A percentile compares a stretch with the other conserved stretches of the same genome.
phyloP scores from a whole-genome alignment of 495 filamentous ascomycete species.

The Hypoxylon fuscum region DNA sequence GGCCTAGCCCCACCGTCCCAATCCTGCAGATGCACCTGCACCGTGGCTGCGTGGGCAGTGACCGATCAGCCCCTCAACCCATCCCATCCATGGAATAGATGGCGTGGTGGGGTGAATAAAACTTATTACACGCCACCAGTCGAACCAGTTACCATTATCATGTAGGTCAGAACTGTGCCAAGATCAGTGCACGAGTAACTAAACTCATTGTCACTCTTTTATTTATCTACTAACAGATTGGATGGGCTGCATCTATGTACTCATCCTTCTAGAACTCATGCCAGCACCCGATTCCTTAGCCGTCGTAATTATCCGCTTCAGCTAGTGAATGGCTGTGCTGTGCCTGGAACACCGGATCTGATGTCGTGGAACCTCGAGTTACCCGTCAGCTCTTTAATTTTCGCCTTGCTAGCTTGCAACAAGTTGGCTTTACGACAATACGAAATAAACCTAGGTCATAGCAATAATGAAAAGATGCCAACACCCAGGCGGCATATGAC shows the following conservation, averaged over 20 bases:
- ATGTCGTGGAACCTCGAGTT: constrained; percentile 28
- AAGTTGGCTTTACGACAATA: constrained; percentile 4
- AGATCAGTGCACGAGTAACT: not conserved
- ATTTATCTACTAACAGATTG: constrained; percentile 25
- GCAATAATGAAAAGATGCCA: not conserved
- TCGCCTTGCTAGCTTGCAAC: constrained; percentile 8
- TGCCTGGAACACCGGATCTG: too few species aligned
- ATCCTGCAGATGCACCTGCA: not conserved
- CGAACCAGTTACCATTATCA: constrained; percentile 21
- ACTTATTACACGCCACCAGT: constrained; percentile 22
- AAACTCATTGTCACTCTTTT: constrained; percentile 2
- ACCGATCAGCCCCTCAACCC: not conserved
- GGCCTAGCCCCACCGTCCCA: constrained; percentile 16
- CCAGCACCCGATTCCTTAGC: too few species aligned
- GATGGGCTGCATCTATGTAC: constrained; percentile 5
- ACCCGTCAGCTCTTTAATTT: not conserved
- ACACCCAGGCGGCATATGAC: not conserved
- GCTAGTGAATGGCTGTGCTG: too few species aligned
- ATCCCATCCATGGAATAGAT: not conserved
- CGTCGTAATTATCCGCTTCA: too few species aligned
- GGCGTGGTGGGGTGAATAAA: constrained; percentile 19
- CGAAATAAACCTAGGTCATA: not conserved
- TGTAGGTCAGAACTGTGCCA: constrained; percentile 2
- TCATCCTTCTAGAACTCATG: too few species aligned
- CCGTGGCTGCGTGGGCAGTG: not conserved